phyloP scores from a whole-genome alignment of 768 basidiomycete species.

The Psilocybe cyanescens region DNA sequence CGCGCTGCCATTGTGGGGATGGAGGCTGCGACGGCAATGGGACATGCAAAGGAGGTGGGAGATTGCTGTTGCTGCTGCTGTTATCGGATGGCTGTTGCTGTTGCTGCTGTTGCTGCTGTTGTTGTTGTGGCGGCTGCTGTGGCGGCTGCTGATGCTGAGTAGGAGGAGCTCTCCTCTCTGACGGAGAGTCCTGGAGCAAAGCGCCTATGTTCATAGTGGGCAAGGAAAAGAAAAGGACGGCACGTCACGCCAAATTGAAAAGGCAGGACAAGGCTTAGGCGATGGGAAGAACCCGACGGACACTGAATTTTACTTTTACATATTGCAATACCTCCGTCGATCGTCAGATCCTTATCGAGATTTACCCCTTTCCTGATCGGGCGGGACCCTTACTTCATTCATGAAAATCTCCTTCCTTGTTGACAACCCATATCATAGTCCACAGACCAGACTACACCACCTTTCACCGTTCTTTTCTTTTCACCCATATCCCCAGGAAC shows the following conservation, averaged over 20 bases:
- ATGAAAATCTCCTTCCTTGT: too few species aligned
- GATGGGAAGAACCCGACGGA: slow-evolving; percentile 18
- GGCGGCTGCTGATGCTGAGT: background rate
- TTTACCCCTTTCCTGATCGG: background rate
- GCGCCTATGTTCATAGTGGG: slow-evolving; percentile 67
- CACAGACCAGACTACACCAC: too few species aligned
- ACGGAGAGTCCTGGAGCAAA: slow-evolving; percentile 72
- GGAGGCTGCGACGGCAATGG: background rate
- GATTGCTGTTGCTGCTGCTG: background rate
- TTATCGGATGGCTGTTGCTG: too few species aligned
- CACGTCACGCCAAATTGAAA: too few species aligned
- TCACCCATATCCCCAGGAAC: too few species aligned
- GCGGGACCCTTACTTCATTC: too few species aligned
- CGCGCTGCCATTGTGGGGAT: slow-evolving; percentile 3
- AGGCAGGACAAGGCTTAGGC: background rate
- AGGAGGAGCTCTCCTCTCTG: slow-evolving; percentile 39
- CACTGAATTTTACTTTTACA: slow-evolving; percentile 18
- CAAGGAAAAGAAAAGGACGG: background rate
- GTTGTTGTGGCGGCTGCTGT: background rate
- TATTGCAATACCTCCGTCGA: slow-evolving; percentile 19
- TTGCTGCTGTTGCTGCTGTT: too few species aligned
- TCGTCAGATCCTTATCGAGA: slow-evolving; percentile 27
- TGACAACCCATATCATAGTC: too few species aligned
- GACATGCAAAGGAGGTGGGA: background rate
- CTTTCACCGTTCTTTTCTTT: too few species aligned